phyloP scores from a whole-genome alignment of 2,329 filamentous ascomycete species.

The Arthrobotrys musiformis region DNA sequence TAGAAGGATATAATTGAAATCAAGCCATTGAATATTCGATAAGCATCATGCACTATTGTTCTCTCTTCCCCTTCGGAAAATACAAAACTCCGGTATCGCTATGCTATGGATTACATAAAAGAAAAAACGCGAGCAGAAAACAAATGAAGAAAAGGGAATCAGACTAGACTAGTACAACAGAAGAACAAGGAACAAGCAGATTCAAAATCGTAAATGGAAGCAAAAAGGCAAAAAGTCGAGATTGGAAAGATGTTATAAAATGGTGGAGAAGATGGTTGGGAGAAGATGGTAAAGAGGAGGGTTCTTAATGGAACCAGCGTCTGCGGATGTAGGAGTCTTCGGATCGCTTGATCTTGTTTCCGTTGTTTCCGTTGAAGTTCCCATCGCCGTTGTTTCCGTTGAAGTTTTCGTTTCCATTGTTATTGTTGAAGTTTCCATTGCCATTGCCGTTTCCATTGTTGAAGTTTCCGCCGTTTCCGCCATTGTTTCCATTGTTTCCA shows the following conservation, averaged over 20 bases:
- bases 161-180: not conserved
- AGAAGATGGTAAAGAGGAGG: not conserved
- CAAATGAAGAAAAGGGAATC: not conserved
- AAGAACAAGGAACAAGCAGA: not conserved
- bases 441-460: not conserved
- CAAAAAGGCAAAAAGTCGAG: not conserved
- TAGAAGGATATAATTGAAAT: not conserved
- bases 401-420: not conserved
- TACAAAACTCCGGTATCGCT: conserved; percentile 7
- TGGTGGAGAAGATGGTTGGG: not conserved
- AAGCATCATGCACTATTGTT: not conserved
- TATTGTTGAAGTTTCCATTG: not conserved
- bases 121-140: not conserved
- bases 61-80: not conserved
- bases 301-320: not conserved
- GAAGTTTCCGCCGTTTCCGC: not conserved
- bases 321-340: not conserved
- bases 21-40: conserved; percentile 9
- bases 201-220: not conserved
- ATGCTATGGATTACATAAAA: conserved; percentile 5
- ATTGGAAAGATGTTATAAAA: not conserved
- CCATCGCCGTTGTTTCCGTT: not conserved
- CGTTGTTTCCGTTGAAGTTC: not conserved
- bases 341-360: not conserved
- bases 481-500: not conserved